Evolutionary conservation across 345 rosid species (phyloP).

Genomic region (Turritis glabra): DNA sequence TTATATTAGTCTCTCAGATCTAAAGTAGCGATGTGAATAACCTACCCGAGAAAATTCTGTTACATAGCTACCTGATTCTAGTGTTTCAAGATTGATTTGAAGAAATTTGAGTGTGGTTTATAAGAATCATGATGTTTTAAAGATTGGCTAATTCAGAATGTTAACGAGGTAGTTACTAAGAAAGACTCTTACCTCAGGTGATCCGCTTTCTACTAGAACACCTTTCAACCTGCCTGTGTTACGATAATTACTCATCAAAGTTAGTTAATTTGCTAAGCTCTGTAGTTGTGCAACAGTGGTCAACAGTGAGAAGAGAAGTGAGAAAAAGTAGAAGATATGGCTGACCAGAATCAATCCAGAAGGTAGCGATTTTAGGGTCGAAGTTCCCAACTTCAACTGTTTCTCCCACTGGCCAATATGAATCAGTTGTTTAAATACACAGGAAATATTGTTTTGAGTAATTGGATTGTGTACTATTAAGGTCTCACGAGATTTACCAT

Average conservation of each 20-base stretch:
- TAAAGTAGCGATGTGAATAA: no score
- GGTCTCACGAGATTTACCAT: conserved; percentile 49
- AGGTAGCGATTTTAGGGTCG: conserved; percentile 89
- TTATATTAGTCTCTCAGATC: neutral
- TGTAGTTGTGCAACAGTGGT: neutral
- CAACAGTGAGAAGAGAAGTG: neutral
- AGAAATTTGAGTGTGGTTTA: no score
- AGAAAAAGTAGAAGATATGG: neutral
- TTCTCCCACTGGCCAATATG: conserved; percentile 73
- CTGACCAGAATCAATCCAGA: conserved; percentile 93
- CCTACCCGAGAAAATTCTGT: no score
- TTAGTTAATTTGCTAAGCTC: neutral
- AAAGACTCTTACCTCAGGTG: conserved; percentile 67
- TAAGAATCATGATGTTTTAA: neutral
- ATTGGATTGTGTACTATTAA: neutral
- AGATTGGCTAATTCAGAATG: neutral
- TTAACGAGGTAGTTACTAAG: neutral
- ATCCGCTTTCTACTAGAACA: conserved; percentile 93
- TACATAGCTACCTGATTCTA: no score
- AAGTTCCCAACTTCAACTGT: conserved; percentile 80
- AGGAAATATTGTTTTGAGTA: neutral
- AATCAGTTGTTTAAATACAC: conserved; percentile 20
- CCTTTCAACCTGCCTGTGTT: conserved; percentile 85
- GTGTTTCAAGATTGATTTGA: no score
- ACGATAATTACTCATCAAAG: conserved; percentile 6